Evolutionary conservation across 2,329 filamentous ascomycete species (phyloP), one percentile per base, ranked within the genome.

Genomic region (Pseudopyrenochaeta lycopersici): DNA sequence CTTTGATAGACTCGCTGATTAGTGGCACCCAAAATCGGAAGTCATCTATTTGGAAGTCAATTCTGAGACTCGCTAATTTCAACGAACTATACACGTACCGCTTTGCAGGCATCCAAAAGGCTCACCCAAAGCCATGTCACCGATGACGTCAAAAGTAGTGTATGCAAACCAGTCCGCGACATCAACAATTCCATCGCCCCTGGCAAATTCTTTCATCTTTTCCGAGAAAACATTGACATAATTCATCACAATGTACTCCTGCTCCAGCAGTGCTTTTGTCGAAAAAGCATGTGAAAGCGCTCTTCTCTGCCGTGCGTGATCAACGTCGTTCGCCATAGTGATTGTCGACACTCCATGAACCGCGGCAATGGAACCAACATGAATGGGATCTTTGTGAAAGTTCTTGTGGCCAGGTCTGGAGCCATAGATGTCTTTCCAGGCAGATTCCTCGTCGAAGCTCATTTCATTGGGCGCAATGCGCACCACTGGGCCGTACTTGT

Each of bases 111-210:
- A 63, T 10, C 61, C 64, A 39, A 66, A 84, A 0, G 80, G 75
- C 4, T 80, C 76, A 0, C 82, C 82, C 56, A 84, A 83, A 0
- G 81, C 80, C 40, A 84, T 72, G 56, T 80, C 78, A n/a, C 78
- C 79, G 53, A 64, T 63, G 10, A 64, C 42, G 35, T 64, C 62
- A 36, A 65, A 63, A 2, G 62, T 68, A 2, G 49, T 59, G 17
- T 56, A 60, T 17, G 46, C 49, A 21, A 60, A 63, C 58, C 64
- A 65, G 17, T 59, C 49, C 3, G 42, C 49, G 2, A 65, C 45
- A 36, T 67, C 56, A n/a, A 64, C 50, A 18, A 48, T 46, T 20
- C 44, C 44, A 10, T 49, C 47, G 5, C 41, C 45, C 14, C 30
- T 42, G n/a, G 49, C 53, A 18, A 52, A 42, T 10, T 49, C 32